phyloP scores from a whole-genome alignment of 139 green algal species.

The Auxenochlorella pyrenoidosa region DNA sequence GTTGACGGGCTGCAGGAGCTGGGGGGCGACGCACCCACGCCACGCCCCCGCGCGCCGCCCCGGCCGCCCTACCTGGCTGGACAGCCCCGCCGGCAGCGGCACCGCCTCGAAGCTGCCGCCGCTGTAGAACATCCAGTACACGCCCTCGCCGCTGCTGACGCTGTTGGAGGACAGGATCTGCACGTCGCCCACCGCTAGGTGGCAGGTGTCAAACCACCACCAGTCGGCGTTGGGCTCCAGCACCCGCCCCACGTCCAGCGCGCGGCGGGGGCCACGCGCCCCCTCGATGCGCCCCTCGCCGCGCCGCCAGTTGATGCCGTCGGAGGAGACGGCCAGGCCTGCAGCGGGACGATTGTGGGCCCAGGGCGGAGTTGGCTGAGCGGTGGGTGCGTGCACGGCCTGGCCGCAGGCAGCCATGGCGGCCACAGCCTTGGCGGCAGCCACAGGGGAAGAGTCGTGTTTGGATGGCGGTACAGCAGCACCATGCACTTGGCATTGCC shows the following conservation, averaged over 20 bases:
- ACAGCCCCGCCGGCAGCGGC: slow-evolving; percentile 48
- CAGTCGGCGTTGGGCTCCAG: slow-evolving; percentile 83
- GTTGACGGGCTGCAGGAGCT: too few relatives aligned
- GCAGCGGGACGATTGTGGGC: neutral
- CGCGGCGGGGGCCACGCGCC: slow-evolving; percentile 43
- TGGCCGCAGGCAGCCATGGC: neutral
- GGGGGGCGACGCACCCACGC: too few relatives aligned
- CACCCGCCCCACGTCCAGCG: slow-evolving; percentile 70
- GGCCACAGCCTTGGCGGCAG: too few relatives aligned
- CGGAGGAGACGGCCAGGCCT: slow-evolving; percentile 72
- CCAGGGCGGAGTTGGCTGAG: neutral
- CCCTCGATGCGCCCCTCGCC: slow-evolving; percentile 60
- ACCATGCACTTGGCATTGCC: neutral
- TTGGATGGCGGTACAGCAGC: neutral
- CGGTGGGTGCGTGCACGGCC: neutral
- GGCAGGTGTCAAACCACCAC: slow-evolving; percentile 93
- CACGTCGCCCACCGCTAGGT: slow-evolving; percentile 88
- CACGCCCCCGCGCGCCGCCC: too few relatives aligned
- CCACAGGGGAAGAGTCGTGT: too few relatives aligned
- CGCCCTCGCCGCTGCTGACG: slow-evolving; percentile 70
- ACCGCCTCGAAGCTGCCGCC: slow-evolving; percentile 78
- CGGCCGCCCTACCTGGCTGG: slow-evolving; percentile 12
- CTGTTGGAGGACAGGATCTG: slow-evolving; percentile 76
- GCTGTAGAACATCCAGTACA: slow-evolving; percentile 99
- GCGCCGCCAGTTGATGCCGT: slow-evolving; percentile 80